These are phyloP conservation scores for Eragrostis tef DNA, from an alignment of 202 grass and related monocot species.

Conservation along the genomic window DNA sequence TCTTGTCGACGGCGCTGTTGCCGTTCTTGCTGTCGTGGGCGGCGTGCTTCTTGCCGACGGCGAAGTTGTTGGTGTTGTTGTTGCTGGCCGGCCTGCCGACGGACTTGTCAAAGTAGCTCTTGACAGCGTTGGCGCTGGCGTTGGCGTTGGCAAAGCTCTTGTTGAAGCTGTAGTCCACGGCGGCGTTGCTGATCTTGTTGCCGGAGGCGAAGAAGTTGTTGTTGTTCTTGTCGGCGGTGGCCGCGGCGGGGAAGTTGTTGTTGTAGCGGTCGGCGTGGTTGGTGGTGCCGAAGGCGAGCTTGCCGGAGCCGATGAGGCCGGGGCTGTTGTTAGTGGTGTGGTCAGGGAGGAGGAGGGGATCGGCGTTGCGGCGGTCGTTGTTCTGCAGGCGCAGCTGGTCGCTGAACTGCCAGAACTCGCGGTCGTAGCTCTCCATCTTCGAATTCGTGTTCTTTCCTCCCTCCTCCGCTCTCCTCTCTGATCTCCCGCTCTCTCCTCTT, in stretches of 20 bases:
- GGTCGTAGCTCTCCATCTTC: constrained; percentile 64
- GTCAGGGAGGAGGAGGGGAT: not conserved
- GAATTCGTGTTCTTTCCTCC: not conserved
- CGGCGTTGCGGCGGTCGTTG: constrained; percentile 60
- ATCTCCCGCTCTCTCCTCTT: too few relatives aligned
- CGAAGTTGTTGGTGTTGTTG: not conserved
- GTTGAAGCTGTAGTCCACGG: not conserved
- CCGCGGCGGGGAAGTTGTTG: constrained; percentile 33
- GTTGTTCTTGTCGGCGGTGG: constrained; percentile 26
- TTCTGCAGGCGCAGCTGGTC: constrained; percentile 90
- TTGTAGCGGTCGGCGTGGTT: constrained; percentile 73
- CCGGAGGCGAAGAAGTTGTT: constrained; percentile 21
- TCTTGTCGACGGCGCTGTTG: constrained; percentile 54
- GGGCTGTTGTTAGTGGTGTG: not conserved
- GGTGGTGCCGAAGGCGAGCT: constrained; percentile 82
- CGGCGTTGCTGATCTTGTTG: not conserved
- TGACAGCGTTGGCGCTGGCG: constrained; percentile 49
- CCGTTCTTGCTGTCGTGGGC: constrained; percentile 46
- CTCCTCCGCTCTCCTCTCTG: not conserved
- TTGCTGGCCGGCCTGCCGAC: constrained; percentile 64
- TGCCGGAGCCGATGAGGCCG: constrained; percentile 52
- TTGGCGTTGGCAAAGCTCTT: constrained; percentile 12
- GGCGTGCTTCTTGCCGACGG: constrained; percentile 60
- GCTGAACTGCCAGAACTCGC: constrained; percentile 96
- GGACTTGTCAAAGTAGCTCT: constrained; percentile 98